Evolutionary conservation across 345 rosid species (phyloP).

Genomic region (Theobroma cacao): DNA sequence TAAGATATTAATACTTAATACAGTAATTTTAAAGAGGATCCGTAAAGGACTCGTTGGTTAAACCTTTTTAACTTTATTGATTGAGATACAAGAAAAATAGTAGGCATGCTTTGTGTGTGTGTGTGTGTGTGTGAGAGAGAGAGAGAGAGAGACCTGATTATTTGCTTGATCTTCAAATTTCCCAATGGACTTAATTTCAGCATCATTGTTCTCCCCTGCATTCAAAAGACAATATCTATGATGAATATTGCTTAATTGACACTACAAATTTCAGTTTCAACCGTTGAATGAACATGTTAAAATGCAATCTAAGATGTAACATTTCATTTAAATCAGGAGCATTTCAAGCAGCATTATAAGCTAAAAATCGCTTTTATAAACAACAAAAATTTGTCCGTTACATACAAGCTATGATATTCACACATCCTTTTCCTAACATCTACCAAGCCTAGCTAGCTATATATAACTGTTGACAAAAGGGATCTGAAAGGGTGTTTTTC

Average conservation of each 20-base stretch:
- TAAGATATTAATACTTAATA: too few relatives aligned
- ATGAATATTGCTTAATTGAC: not conserved
- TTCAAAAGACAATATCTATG: not conserved
- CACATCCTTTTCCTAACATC: constrained; percentile 4
- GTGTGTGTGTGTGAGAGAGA: not conserved
- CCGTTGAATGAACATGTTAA: not conserved
- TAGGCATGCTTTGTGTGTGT: not conserved
- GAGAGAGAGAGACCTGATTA: constrained; percentile 1
- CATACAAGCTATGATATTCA: constrained; percentile 9
- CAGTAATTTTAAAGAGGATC: too few relatives aligned
- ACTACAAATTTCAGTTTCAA: not conserved
- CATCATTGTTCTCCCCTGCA: constrained; percentile 9
- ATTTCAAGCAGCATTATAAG: not conserved
- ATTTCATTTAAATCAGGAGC: not conserved
- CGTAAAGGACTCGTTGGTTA: too few relatives aligned
- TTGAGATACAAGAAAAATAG: too few relatives aligned
- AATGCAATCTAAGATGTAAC: not conserved
- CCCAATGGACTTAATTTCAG: not conserved
- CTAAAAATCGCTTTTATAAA: not conserved
- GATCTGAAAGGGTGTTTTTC: not conserved
- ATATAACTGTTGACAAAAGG: not conserved
- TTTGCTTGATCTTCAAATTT: not conserved
- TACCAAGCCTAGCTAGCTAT: not conserved
- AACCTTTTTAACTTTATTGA: not conserved
- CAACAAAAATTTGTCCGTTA: constrained; percentile 9